Base-by-base conservation (phyloP, 225 moss, liverwort and hornwort genomes). In the Bryum argenteum region DNA sequence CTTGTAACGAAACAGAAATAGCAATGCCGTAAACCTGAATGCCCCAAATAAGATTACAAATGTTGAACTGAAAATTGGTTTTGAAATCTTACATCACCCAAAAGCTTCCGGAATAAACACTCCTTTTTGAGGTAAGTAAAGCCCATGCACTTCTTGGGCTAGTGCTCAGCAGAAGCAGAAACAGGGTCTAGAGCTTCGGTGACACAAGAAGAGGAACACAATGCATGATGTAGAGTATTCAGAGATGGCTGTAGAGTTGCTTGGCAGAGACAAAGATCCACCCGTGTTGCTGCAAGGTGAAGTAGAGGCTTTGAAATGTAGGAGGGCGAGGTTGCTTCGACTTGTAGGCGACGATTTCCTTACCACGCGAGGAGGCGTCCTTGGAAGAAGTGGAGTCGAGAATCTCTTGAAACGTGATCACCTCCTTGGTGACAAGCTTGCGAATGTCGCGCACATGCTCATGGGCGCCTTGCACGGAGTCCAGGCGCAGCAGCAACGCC, bases 401-500 rank as follows among this genome's bases (percentile, higher is more conserved):
- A 37, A 87, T 81, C 77, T 84, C 89, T 44, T 94, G 90, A 19
- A 95, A 84, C 6, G 68, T 20, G 11, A 92, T 71, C 24, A 92
- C 92, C 62, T 90, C 83, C 62, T 80, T 87, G 9, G 89, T 75
- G 26, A 77, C 79, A 2, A 56, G 24, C 67, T 81, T 89, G n/a
- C 94, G 78, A 65, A 87, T 82, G 50, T 79, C 81, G 9, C 92
- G 80, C 61, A 95, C 89, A 38, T 77, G 66, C 3, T 72, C 23
- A 70, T 90, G 89, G 9, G 88, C 84, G 4, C 85, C 88, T 77
- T 91, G 90, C 20, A 95, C 83, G 9, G 80, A 78, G 61, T 86
- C 86, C 19, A 86, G 45, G 3, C 78, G 75, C 58, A 86, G 72
- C 9, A 86, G 72, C 39, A 86, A 69, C 14, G 75, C 78, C 86